phyloP scores from a whole-genome alignment of 2,329 filamentous ascomycete genomes.

The Aspergillus piperis region DNA sequence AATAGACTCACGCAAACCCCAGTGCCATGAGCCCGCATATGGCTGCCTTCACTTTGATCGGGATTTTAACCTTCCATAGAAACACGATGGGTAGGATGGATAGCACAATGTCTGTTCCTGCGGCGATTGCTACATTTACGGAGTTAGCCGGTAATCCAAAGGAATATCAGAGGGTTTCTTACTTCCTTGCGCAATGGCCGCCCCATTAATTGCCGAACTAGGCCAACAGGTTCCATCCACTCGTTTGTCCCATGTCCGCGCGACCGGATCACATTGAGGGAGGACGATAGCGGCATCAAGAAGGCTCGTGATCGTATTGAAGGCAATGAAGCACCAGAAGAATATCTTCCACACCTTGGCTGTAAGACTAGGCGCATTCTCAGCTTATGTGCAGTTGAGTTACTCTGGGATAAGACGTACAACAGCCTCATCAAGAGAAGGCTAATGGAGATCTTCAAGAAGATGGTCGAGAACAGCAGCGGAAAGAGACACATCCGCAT shows the following conservation, averaged over 20 bases:
- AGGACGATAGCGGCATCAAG: conserved; percentile 10
- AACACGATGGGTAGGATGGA: neutral
- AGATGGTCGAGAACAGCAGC: conserved; percentile 19
- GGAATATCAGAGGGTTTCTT: neutral
- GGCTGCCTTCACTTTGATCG: neutral
- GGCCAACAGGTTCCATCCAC: neutral
- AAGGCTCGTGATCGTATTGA: conserved; percentile 18
- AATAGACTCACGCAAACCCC: neutral
- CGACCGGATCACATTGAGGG: neutral
- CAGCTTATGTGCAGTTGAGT: neutral
- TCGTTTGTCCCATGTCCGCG: neutral
- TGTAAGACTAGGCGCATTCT: neutral
- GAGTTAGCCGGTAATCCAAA: neutral
- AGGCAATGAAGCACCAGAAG: conserved; percentile 22
- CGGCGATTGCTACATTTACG: neutral
- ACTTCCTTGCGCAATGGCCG: neutral
- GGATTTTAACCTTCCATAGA: neutral
- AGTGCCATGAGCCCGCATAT: neutral
- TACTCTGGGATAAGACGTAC: neutral
- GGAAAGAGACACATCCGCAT: conserved; percentile 18
- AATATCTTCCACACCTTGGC: conserved; percentile 16
- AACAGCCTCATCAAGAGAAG: conserved; percentile 19
- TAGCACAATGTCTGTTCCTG: neutral
- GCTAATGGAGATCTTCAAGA: conserved; percentile 21
- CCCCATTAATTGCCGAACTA: neutral